These are phyloP conservation scores for Microbotryum violaceum DNA, from an alignment of 1,284 basidiomycete genomes.

Conservation along the genomic window DNA sequence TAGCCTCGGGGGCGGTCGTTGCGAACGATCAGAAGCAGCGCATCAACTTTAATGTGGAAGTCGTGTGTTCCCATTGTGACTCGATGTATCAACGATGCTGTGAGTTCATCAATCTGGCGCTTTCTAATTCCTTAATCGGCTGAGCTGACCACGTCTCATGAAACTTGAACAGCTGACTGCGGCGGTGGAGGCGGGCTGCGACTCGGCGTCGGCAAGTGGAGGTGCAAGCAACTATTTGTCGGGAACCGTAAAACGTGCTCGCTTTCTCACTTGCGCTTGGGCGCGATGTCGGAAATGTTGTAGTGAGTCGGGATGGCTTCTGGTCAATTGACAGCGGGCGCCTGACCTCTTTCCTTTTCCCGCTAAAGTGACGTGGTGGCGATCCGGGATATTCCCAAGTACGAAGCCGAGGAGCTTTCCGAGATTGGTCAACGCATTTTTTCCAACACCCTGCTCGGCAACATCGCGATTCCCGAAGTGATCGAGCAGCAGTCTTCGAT, in stretches of 20 bases:
- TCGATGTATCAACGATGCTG: constrained; percentile 25
- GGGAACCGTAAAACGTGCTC: constrained; percentile 44
- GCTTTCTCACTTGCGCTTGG: constrained; percentile 39
- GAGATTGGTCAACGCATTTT: constrained; percentile 9
- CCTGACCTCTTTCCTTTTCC: neutral
- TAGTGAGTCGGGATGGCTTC: neutral
- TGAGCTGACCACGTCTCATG: neutral
- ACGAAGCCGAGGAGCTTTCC: constrained; percentile 16
- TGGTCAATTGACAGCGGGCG: neutral
- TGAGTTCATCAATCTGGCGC: constrained; percentile 2
- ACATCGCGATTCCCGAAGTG: constrained; percentile 24
- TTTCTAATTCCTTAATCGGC: neutral
- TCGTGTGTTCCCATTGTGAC: constrained; percentile 25
- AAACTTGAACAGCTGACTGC: constrained; percentile 9
- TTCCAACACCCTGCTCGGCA: constrained; percentile 14
- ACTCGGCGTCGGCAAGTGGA: constrained; percentile 46
- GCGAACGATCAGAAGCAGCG: neutral
- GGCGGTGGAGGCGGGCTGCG: constrained; percentile 42
- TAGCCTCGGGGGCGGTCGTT: constrained; percentile 17
- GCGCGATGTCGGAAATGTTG: constrained; percentile 13
- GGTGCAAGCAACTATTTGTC: constrained; percentile 45
- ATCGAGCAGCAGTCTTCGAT: constrained; percentile 23
- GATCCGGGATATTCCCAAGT: constrained; percentile 8
- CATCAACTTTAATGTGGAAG: constrained; percentile 27
- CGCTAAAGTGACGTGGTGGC: constrained; percentile 5